Evolutionary conservation across 192 early-diverging fungal genomes (phyloP), one percentile per base, ranked within the genome.

Genomic region (Coemansia sp.): DNA sequence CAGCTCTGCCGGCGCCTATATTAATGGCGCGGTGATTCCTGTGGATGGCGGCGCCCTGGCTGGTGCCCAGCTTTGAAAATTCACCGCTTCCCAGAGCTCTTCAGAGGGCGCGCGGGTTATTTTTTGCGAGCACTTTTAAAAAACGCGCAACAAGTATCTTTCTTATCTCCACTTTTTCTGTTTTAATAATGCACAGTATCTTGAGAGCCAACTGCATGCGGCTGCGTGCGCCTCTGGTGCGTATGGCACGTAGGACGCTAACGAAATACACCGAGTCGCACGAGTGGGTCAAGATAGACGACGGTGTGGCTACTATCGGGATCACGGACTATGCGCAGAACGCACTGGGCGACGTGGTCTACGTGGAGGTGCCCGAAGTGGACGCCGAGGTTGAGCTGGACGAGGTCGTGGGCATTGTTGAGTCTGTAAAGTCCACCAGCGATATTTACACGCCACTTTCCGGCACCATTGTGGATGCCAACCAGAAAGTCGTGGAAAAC

Each of bases 271-370:
- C 93, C 15, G 53, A 64, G 50, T 91, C 94, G 26, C 95, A 98
- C 81, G 95, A 98, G 75, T 98, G 93, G 94, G 69, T 98, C 57
- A 68, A 72, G 21, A 77, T 93, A 41, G 83, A 91, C 53, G 59
- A 81, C 39, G 82, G 79, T 55, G 59, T 92, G 47, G 95, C 84
- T 37, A 94, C 92, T 28, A 65, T 98, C 21, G 95, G 95, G 40
- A 89, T 98, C 71, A 93, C 93, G 46, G 82, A 94, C 57, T 91
- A 93, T 57, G 95, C 95, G 30, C 91, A 94, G 67, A 83, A 82
- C 48, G 81, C 88, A 11, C 87, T 98, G 18, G 95, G 95, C 49
- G 95, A 98, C 59, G 88, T 98, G 41, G 95, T 98, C 43, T 98
- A 84, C 68, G 89, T 91, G 18, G 94, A 96, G 75, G 63, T 88